phyloP scores from a whole-genome alignment of 257 asterid genomes.

The Forsythia viridissima region DNA sequence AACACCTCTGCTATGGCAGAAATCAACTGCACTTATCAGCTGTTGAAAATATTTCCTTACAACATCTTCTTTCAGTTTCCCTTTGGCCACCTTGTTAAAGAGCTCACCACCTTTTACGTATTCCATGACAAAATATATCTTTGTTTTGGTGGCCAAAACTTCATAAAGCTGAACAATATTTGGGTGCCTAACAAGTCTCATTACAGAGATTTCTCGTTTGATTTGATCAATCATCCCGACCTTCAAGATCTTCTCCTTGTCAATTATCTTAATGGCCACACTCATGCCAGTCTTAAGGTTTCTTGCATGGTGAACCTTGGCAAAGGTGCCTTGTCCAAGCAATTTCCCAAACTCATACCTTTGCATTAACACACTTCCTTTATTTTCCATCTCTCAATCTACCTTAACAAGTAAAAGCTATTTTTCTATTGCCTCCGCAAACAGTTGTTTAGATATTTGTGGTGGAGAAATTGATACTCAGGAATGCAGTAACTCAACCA shows the following conservation, averaged over 20 bases:
- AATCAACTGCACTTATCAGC: constrained; percentile 45
- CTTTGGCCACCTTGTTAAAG: constrained; percentile 39
- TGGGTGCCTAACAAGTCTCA: constrained; percentile 43
- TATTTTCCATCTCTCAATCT: constrained; percentile 51
- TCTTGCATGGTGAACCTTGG: constrained; percentile 79
- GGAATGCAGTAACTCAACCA: constrained; percentile 45
- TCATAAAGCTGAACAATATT: constrained; percentile 46
- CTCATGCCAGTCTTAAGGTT: constrained; percentile 45
- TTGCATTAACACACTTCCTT: constrained; percentile 56
- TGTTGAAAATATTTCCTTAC: constrained; percentile 49
- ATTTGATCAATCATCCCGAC: constrained; percentile 51
- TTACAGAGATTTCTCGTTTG: constrained; percentile 49
- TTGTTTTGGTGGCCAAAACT: constrained; percentile 46
- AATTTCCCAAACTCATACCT: constrained; percentile 73
- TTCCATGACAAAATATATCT: constrained; percentile 48
- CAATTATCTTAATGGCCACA: constrained; percentile 76
- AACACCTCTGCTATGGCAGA: constrained; percentile 46
- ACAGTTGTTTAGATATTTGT: not conserved
- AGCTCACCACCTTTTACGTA: constrained; percentile 51
- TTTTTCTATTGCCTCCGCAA: constrained; percentile 17
- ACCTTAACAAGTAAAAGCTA: not conserved
- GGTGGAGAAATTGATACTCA: not conserved
- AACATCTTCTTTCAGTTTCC: constrained; percentile 47
- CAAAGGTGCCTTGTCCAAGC: constrained; percentile 88
- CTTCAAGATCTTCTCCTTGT: constrained; percentile 45